Conservation (phyloP, 2,329 filamentous ascomycete species). For the Xylaria sp. region DNA sequence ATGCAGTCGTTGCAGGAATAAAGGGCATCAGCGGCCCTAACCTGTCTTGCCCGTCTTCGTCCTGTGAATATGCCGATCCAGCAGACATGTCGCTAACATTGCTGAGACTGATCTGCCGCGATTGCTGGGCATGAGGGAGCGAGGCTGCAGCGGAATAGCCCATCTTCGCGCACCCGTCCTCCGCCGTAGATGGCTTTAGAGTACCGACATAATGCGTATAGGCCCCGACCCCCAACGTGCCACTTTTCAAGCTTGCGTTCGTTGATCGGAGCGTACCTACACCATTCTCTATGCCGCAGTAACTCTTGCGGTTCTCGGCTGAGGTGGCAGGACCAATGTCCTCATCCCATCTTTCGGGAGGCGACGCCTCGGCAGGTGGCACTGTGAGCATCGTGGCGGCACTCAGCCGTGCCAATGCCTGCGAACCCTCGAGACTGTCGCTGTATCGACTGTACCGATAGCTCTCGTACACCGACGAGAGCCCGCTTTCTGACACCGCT, state of each 20-base stretch:
- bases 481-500: constrained; percentile 42
- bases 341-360: constrained; percentile 18
- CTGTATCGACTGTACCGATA: constrained; percentile 40
- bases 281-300: background rate
- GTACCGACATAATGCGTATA: constrained; percentile 5
- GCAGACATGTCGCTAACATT: constrained; percentile 21
- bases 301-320: background rate
- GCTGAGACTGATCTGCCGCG: constrained; percentile 24
- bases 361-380: constrained; percentile 21
- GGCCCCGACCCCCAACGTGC: background rate
- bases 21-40: constrained; percentile 27
- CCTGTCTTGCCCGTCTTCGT: constrained; percentile 30
- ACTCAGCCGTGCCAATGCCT: constrained; percentile 30
- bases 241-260: constrained; percentile 9
- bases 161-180: background rate
- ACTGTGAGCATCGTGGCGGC: constrained; percentile 32
- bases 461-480: constrained; percentile 49
- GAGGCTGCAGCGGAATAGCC: background rate
- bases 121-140: constrained; percentile 11
- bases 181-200: background rate
- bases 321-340: background rate
- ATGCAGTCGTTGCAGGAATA: background rate
- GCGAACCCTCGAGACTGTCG: constrained; percentile 22
- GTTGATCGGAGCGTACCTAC: background rate
- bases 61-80: constrained; percentile 37